These are phyloP conservation scores for Cryphonectria japonica DNA, from an alignment of 2,329 filamentous ascomycete genomes.

Conservation along the genomic window DNA sequence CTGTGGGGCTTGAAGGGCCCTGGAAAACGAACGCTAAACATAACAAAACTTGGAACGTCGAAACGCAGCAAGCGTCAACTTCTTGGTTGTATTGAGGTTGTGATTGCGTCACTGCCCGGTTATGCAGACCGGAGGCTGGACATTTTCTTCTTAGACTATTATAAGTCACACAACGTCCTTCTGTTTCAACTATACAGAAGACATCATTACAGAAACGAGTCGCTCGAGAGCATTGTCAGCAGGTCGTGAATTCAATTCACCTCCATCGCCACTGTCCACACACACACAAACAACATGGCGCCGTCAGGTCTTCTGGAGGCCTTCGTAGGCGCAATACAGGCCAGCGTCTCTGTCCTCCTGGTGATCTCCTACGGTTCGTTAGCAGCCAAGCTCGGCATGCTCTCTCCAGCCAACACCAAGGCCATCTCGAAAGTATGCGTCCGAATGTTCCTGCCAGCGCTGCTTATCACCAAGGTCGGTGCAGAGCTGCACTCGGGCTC, in stretches of 20 bases:
- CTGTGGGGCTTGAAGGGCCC: not conserved
- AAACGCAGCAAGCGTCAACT: not conserved
- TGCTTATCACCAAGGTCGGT: conserved; percentile 51
- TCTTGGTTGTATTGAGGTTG: not conserved
- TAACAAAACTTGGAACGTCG: not conserved
- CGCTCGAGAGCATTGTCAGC: not conserved
- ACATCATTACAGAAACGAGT: not conserved
- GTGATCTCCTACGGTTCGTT: conserved; percentile 50
- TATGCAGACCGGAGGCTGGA: not conserved
- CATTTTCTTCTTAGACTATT: not conserved
- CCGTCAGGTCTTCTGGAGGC: conserved; percentile 6
- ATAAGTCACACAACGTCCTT: not conserved
- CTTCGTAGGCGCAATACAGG: conserved; percentile 44
- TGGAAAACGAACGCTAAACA: not conserved
- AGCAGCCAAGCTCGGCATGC: conserved; percentile 44
- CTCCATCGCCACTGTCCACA: not conserved
- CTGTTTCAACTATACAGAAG: not conserved
- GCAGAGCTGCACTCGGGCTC: conserved; percentile 44
- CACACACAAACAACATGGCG: conserved; percentile 1
- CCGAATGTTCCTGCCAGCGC: conserved; percentile 50
- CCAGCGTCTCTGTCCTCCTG: conserved; percentile 51
- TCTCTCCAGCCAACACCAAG: conserved; percentile 42
- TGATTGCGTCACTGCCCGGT: not conserved
- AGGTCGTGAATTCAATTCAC: not conserved
- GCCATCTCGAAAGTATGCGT: conserved; percentile 52